Percentiles rank a stretch among this genome's conserved stretches.
phyloP scores from a whole-genome alignment of 2,329 filamentous ascomycete species.

The Dactylellina leptospora region DNA sequence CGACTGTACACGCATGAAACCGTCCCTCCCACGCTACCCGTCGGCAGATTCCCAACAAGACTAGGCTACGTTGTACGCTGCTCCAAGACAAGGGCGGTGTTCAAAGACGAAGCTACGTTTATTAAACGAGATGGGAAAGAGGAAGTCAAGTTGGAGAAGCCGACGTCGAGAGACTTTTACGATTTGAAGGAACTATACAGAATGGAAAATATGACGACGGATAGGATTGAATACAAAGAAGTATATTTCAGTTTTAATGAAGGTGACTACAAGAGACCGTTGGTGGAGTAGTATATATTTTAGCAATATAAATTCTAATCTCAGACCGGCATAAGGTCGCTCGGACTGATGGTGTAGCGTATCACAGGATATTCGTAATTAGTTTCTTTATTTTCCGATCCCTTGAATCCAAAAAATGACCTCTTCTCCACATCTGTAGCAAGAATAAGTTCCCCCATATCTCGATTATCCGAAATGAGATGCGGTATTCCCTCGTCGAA shows the following conservation, averaged over 20 bases:
- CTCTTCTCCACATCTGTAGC: slow-evolving; percentile 14
- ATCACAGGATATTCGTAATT: slow-evolving; percentile 14
- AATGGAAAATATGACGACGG: slow-evolving; percentile 14
- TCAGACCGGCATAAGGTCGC: slow-evolving; percentile 3
- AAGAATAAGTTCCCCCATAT: slow-evolving; percentile 19
- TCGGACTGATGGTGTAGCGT: slow-evolving; percentile 27
- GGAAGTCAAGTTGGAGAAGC: slow-evolving; percentile 3
- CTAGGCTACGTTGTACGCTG: slow-evolving; percentile 25
- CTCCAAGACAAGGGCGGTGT: slow-evolving; percentile 18
- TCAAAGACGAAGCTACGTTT: slow-evolving; percentile 9
- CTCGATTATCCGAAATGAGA: slow-evolving; percentile 2
- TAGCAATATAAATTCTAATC: background rate
- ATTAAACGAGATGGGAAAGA: slow-evolving; percentile 17
- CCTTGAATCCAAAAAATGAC: slow-evolving; percentile 17
- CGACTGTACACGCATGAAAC: slow-evolving; percentile 30
- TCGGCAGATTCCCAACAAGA: slow-evolving; percentile 26
- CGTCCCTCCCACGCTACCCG: slow-evolving; percentile 19
- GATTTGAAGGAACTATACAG: slow-evolving; percentile 12
- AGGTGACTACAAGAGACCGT: slow-evolving; percentile 23
- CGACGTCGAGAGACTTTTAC: background rate
- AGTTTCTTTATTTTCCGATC: slow-evolving; percentile 6
- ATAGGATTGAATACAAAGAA: slow-evolving; percentile 25
- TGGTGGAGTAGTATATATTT: slow-evolving; percentile 9
- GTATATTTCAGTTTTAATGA: slow-evolving; percentile 16
- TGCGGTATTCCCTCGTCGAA: background rate